Conservation (phyloP, 2,329 filamentous ascomycete species). For the Epichloe sibirici region DNA sequence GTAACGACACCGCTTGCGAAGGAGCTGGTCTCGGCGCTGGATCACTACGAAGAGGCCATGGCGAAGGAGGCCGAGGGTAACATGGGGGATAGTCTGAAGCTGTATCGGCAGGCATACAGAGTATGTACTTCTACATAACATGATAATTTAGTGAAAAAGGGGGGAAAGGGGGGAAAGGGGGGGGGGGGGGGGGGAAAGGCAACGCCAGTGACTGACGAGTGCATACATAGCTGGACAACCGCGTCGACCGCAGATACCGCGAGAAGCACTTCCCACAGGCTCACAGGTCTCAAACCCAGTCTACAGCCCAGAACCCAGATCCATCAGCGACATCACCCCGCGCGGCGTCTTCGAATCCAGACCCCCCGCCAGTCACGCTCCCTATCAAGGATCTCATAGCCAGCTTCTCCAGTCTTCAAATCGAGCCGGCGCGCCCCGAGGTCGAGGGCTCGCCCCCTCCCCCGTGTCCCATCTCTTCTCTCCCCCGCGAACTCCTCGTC, state of each 20-base stretch:
- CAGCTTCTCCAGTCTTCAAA: constrained; percentile 59
- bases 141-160: background rate
- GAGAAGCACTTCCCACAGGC: constrained; percentile 70
- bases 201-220: no score
- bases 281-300: constrained; percentile 26
- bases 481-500: constrained; percentile 82
- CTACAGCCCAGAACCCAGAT: constrained; percentile 25
- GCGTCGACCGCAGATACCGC: constrained; percentile 76
- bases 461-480: constrained; percentile 63
- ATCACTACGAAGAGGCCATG: constrained; percentile 86
- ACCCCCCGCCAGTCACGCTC: constrained; percentile 27
- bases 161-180: no score
- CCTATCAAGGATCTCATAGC: constrained; percentile 58
- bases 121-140: constrained; percentile 29
- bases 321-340: constrained; percentile 8
- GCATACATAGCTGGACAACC: constrained; percentile 56
- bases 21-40: constrained; percentile 64
- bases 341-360: background rate
- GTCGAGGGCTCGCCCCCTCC: constrained; percentile 57
- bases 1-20: constrained; percentile 11
- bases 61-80: constrained; percentile 77
- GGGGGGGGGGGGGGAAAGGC: no score
- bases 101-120: constrained; percentile 84
- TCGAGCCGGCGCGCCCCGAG: constrained; percentile 55
- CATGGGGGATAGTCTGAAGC: constrained; percentile 73